Percentiles rank a stretch among this genome's conserved stretches.
These are phyloP conservation scores for Bretschneidera sinensis DNA, from an alignment of 345 rosid species.

Conservation along the genomic window DNA sequence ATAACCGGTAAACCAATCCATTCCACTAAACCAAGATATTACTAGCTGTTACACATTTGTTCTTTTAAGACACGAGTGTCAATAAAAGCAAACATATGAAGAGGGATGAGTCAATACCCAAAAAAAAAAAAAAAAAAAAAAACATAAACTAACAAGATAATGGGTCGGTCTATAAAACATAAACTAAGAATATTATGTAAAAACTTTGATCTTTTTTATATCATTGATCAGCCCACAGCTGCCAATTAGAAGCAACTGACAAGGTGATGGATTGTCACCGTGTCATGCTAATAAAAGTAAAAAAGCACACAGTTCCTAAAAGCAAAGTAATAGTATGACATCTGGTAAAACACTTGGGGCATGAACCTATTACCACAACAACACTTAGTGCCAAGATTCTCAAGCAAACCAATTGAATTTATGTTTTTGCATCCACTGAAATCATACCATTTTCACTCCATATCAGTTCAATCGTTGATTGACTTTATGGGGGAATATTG, in stretches of 20 bases:
- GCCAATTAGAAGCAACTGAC: neutral
- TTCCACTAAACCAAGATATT: too few relatives aligned
- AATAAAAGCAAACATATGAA: too few relatives aligned
- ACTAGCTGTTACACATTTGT: too few relatives aligned
- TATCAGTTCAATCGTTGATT: neutral
- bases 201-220: neutral
- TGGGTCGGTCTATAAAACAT: neutral
- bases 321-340: neutral
- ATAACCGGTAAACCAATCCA: too few relatives aligned
- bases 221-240: neutral
- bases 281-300: neutral
- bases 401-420: neutral
- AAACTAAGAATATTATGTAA: neutral
- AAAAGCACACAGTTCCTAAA: constrained; percentile 1
- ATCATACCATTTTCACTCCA: neutral
- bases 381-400: neutral
- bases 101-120: too few relatives aligned
- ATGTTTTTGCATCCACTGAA: neutral
- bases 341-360: neutral
- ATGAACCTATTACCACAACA: neutral
- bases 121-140: too few relatives aligned
- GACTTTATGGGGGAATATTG: neutral
- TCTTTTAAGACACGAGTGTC: too few relatives aligned
- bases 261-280: neutral
- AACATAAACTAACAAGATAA: too few relatives aligned